phyloP scores from a whole-genome alignment of 495 filamentous ascomycete species.

The Aspergillus affinis region DNA sequence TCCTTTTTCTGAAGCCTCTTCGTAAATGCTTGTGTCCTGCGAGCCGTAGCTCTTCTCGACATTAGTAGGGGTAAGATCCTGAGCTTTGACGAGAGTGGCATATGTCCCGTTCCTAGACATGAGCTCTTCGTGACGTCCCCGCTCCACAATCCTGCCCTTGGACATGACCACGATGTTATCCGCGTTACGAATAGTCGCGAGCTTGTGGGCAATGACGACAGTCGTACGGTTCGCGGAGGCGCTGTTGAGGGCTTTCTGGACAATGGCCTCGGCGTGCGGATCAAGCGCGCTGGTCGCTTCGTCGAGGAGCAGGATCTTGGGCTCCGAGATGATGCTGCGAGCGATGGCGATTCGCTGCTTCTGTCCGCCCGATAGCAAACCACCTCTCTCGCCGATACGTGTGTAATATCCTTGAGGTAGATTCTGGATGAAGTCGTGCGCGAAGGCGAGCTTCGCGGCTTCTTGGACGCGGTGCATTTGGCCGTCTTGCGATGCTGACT shows the following conservation, averaged over 20 bases:
- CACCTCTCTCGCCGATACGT: conserved; percentile 80
- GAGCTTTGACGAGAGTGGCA: conserved; percentile 66
- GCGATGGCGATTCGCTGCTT: conserved; percentile 84
- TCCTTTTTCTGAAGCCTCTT: not conserved
- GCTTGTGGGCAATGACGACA: conserved; percentile 82
- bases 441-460: conserved; percentile 67
- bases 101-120: conserved; percentile 52
- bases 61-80: conserved; percentile 45
- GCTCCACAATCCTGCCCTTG: conserved; percentile 73
- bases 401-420: conserved; percentile 63
- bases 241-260: conserved; percentile 78
- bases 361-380: conserved; percentile 84
- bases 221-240: conserved; percentile 78
- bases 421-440: conserved; percentile 39
- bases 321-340: conserved; percentile 76
- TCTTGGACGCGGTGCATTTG: conserved; percentile 41
- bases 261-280: conserved; percentile 79
- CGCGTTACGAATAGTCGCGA: conserved; percentile 81
- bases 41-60: conserved; percentile 4
- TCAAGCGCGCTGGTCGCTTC: conserved; percentile 87
- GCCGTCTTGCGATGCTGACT: conserved; percentile 44
- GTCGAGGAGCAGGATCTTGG: conserved; percentile 85
- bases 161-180: conserved; percentile 91
- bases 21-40: conserved; percentile 3
- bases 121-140: conserved; percentile 62